A percentile compares a stretch with the other conserved stretches of the same genome.
Conservation (phyloP, 208 protist genomes). For the Leishmania mexicana region DNA sequence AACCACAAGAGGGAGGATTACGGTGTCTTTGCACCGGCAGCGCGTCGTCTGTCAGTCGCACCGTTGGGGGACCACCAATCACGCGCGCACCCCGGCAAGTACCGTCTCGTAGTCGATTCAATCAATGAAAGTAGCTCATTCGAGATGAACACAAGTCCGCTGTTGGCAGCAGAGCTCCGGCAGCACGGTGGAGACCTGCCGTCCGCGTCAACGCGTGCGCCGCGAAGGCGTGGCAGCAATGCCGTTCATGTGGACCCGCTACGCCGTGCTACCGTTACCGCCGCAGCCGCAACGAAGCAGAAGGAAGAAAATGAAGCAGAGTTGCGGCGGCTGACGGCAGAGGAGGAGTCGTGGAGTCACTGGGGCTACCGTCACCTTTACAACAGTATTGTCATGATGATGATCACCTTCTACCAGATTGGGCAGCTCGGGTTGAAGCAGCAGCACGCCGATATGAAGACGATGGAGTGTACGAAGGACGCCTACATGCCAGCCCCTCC, state of each 20-base stretch:
- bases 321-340: constrained; percentile 16
- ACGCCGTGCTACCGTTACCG: constrained; percentile 9
- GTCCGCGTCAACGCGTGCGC: background rate
- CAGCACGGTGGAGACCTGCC: background rate
- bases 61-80: background rate
- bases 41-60: background rate
- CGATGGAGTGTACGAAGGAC: constrained; percentile 11
- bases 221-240: constrained; percentile 1
- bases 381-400: constrained; percentile 23
- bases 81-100: background rate
- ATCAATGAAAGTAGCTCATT: background rate
- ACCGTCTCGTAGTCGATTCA: background rate
- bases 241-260: constrained; percentile 11
- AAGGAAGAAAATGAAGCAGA: constrained; percentile 1
- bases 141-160: background rate
- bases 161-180: background rate
- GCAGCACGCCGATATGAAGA: constrained; percentile 19
- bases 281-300: constrained; percentile 9
- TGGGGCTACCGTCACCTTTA: constrained; percentile 26
- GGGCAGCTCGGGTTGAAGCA: constrained; percentile 7
- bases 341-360: constrained; percentile 30
- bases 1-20: background rate
- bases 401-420: constrained; percentile 18
- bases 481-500: constrained; percentile 21
- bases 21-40: background rate